A percentile compares a stretch with the other conserved stretches of the same genome.
phyloP scores from a whole-genome alignment of 768 basidiomycete species.

The Trametes sanguinea region DNA sequence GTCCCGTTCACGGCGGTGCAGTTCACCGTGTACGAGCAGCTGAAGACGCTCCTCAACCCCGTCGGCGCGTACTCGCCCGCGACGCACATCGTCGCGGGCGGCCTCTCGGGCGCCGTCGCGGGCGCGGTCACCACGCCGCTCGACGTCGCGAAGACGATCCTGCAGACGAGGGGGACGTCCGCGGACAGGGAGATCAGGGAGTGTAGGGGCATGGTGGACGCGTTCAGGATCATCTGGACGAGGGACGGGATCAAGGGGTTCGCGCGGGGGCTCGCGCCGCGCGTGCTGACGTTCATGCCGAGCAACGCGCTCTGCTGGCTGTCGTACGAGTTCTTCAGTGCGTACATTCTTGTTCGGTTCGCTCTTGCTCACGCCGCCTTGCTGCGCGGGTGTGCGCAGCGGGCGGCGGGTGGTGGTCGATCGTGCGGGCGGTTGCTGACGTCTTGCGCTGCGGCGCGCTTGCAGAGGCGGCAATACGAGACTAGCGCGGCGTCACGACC shows the following conservation, averaged over 20 bases:
- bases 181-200: constrained; percentile 81
- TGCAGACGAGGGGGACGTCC: constrained; percentile 95
- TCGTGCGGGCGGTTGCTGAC: neutral
- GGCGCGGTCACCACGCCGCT: constrained; percentile 95
- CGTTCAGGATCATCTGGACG: constrained; percentile 84
- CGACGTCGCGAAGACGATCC: constrained; percentile 95
- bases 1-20: constrained; percentile 99
- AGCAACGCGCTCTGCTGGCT: constrained; percentile 97
- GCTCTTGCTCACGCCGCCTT: too few species aligned
- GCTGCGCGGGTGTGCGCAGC: too few species aligned
- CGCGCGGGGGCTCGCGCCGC: constrained; percentile 82
- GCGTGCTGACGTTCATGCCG: constrained; percentile 94
- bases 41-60: constrained; percentile 87
- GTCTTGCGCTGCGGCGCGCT: neutral
- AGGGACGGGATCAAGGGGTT: constrained; percentile 88
- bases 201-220: constrained; percentile 83
- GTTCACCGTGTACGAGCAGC: constrained; percentile 93
- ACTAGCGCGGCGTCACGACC: neutral
- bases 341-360: constrained; percentile 38
- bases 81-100: constrained; percentile 91
- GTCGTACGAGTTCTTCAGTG: constrained; percentile 98
- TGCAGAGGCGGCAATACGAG: neutral
- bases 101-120: constrained; percentile 89
- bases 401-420: too few species aligned
- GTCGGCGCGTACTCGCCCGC: constrained; percentile 85